Base-by-base conservation (phyloP, 305 asterid genomes). In the Petunia hybrid region DNA sequence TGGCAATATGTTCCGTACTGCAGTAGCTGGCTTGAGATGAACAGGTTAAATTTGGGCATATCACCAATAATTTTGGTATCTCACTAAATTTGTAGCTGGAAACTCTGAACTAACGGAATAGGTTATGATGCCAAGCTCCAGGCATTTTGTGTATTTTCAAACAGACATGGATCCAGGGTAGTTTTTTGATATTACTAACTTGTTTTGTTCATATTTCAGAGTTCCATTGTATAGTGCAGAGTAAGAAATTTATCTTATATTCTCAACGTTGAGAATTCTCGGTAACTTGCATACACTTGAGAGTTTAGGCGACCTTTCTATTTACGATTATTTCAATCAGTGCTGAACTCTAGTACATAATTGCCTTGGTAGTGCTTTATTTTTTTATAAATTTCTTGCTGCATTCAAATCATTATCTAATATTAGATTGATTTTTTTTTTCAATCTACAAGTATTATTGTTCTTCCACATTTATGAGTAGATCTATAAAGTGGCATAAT, bases 11-110 rank as follows among this genome's bases (percentile, higher is more conserved):
- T 1, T 80, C 56, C 83, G 78, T 69, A 76, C 89, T 82, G 79
- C 83, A 76, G 75, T 80, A 76, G 87, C 91, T 38, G 77, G 84
- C 67, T 75, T 76, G 69, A 65, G 89, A 81, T 82, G 74, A 81
- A 64, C 39, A 10, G 46, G 7, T 73, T 53, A 69, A 75, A 56
- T 66, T 68, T 36, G 71, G 76, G 76, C 5, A 51, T 51, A 51
- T 5, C 38, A 53, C 78, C 7, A 36, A 22, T 73, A 71, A 12
- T 71, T 7, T 45, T 45, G 53, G 53, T 45, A 45, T 6, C 53
- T 46, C 55, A 46, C 9, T 8, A 8, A 46, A 46, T 8, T 48
- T 48, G 31, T 73, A 12, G 13, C 61, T 13, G 63, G 46, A 51
- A 51, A 53, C 1, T 0, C 13, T 53, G 55, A 41, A 41, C 55